Conservation (phyloP, 2,329 filamentous ascomycete genomes). For the Raffaelea ambrosiae region DNA sequence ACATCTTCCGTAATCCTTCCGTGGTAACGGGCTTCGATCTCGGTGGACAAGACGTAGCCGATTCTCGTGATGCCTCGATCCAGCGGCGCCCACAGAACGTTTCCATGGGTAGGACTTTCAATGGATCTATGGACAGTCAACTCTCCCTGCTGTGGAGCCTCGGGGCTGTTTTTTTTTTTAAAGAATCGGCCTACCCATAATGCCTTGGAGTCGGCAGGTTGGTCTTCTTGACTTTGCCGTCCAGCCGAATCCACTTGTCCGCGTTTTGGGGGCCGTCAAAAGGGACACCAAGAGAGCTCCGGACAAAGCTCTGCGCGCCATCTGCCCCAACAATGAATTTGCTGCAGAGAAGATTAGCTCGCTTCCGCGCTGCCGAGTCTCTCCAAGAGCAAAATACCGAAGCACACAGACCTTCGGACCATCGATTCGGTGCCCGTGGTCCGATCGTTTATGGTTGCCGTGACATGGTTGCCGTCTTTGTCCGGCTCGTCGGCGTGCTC, state of each 20-base stretch:
- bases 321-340: background rate
- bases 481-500: background rate
- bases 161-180: too few relatives aligned
- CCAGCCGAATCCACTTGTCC: background rate
- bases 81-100: background rate
- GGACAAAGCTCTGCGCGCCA: background rate
- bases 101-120: background rate
- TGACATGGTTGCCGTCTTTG: background rate
- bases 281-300: background rate
- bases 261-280: background rate
- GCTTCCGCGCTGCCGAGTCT: too few relatives aligned
- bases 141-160: too few relatives aligned
- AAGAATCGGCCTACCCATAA: background rate
- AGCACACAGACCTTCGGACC: too few relatives aligned
- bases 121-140: background rate
- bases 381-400: too few relatives aligned
- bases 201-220: background rate
- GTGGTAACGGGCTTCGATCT: background rate
- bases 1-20: background rate
- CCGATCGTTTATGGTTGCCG: too few relatives aligned
- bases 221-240: background rate
- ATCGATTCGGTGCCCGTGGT: too few relatives aligned
- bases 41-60: background rate
- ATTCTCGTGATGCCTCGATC: background rate
- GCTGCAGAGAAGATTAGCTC: too few relatives aligned